phyloP scores from a whole-genome alignment of 1,139 yeast species.

The Entelexis paramagnoliae region DNA sequence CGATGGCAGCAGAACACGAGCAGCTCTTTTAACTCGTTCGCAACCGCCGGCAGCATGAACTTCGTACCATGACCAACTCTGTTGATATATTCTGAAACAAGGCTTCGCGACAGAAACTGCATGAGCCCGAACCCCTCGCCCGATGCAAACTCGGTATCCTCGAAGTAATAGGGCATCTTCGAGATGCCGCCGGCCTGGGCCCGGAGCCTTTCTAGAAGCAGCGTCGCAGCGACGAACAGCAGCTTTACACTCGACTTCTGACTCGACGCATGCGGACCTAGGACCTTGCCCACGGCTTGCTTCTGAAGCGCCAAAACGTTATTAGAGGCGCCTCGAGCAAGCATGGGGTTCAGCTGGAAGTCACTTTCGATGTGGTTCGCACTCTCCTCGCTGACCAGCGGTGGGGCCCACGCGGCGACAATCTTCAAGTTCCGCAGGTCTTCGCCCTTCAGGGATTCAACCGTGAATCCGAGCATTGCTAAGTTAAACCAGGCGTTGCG shows the following conservation, averaged over 20 bases:
- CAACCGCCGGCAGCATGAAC: constrained; percentile 44
- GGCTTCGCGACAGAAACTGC: constrained; percentile 52
- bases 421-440: constrained; percentile 45
- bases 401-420: constrained; percentile 84
- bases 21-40: constrained; percentile 60
- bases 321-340: constrained; percentile 82
- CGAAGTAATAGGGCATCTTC: constrained; percentile 59
- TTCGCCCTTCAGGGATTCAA: constrained; percentile 38
- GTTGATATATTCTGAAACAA: constrained; percentile 47
- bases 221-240: constrained; percentile 79
- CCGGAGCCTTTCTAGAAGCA: constrained; percentile 67
- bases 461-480: constrained; percentile 72
- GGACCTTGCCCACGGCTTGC: constrained; percentile 35
- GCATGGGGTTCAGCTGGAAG: constrained; percentile 79
- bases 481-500: constrained; percentile 91
- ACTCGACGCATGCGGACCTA: constrained; percentile 7
- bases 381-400: constrained; percentile 78
- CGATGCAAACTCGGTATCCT: constrained; percentile 70
- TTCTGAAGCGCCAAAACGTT: constrained; percentile 71
- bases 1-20: constrained; percentile 70
- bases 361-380: constrained; percentile 87
- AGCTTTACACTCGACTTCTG: constrained; percentile 44
- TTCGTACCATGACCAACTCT: constrained; percentile 39
- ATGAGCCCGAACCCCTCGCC: constrained; percentile 67
- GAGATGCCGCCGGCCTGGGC: constrained; percentile 76